Evolutionary conservation across 2,329 filamentous ascomycete species (phyloP).

Genomic region (Mollisia scopiformis): DNA sequence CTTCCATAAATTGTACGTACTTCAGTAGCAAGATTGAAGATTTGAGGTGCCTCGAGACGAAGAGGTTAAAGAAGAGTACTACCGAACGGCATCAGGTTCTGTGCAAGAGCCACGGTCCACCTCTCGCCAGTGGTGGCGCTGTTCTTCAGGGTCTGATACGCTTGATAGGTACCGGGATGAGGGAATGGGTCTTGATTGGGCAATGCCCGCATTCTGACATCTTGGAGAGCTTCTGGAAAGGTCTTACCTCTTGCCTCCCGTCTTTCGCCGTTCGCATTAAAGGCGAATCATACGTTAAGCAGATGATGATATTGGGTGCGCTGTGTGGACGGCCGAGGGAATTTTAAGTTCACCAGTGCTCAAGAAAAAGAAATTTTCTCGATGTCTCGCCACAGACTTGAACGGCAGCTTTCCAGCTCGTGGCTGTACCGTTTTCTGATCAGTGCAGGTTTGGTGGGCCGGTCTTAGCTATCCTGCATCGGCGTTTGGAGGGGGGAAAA

Average conservation of each 20-base stretch:
- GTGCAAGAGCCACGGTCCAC: background rate
- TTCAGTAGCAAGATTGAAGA: no score
- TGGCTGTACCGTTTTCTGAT: conserved; percentile 1
- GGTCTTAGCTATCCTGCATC: background rate
- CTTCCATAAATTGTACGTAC: no score
- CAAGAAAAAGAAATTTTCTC: background rate
- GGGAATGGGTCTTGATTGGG: background rate
- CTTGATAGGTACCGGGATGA: background rate
- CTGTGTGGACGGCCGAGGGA: background rate
- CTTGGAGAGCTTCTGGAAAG: background rate
- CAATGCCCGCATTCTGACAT: conserved; percentile 3
- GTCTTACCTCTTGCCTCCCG: background rate
- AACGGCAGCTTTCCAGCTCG: background rate
- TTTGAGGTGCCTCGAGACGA: background rate
- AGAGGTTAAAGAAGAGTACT: background rate
- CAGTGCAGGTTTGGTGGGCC: background rate
- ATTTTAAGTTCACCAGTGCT: background rate
- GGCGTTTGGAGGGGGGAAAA: background rate
- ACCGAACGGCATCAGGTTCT: background rate
- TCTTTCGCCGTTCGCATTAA: background rate
- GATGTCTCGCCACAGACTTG: background rate
- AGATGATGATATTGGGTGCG: background rate
- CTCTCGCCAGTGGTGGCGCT: background rate
- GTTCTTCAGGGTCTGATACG: conserved; percentile 1
- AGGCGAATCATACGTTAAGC: background rate